Evolutionary conservation across 805 yeast species (phyloP).

Genomic region (Geotrichum ghanense): DNA sequence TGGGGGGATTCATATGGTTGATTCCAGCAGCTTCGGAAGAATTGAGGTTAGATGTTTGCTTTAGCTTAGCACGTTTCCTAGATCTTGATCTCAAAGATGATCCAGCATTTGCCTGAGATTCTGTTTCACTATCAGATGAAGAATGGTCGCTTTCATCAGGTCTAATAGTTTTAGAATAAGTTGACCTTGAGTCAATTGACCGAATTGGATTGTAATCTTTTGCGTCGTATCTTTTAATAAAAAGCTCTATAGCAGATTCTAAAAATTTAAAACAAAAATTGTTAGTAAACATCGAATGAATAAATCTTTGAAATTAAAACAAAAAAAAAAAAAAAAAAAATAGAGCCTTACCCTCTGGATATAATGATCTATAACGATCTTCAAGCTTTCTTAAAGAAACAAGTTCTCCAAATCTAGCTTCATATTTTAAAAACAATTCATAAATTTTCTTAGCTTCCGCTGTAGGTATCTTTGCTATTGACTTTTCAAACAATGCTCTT

Average conservation of each 20-base stretch:
- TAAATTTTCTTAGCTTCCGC: slow-evolving; percentile 35
- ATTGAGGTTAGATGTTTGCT: slow-evolving; percentile 3
- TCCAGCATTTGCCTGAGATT: background rate
- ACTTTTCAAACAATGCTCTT: slow-evolving; percentile 71
- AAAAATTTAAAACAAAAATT: too few species aligned
- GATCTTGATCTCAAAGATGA: background rate
- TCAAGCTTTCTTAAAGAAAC: slow-evolving; percentile 57
- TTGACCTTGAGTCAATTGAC: slow-evolving; percentile 13
- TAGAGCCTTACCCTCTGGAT: slow-evolving; percentile 34
- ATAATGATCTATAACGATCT: slow-evolving; percentile 49
- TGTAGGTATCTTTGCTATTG: slow-evolving; percentile 43
- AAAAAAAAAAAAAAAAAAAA: background rate
- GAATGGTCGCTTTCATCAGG: slow-evolving; percentile 4
- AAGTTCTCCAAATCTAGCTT: slow-evolving; percentile 58
- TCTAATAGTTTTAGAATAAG: slow-evolving; percentile 2
- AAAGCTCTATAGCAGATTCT: slow-evolving; percentile 32
- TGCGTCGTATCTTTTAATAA: slow-evolving; percentile 24
- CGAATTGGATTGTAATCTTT: slow-evolving; percentile 15
- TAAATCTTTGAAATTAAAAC: too few species aligned
- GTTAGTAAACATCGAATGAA: background rate
- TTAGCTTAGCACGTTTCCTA: slow-evolving; percentile 7
- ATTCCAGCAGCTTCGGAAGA: background rate
- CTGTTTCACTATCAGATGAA: background rate
- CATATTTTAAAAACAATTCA: slow-evolving; percentile 53
- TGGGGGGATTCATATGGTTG: slow-evolving; percentile 8